Conservation (phyloP, 2,329 filamentous ascomycete genomes). For the Chrysosporium queenslandicum region DNA sequence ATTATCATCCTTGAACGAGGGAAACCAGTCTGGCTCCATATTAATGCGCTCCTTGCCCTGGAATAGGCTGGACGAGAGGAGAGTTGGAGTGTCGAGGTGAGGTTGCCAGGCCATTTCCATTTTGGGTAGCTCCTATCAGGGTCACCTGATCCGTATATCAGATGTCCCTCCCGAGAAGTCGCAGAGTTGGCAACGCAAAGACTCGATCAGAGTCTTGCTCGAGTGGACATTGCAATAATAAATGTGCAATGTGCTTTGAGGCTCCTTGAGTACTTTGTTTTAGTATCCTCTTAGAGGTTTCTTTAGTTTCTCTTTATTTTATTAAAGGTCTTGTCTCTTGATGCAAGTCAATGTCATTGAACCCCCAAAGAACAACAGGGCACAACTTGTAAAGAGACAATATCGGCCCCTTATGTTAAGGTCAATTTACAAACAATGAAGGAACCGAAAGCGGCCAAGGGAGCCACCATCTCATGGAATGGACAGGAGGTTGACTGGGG, state of each 20-base stretch:
- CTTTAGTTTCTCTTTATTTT: background rate
- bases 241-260: background rate
- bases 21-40: background rate
- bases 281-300: no score
- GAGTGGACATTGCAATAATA: background rate
- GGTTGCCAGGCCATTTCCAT: background rate
- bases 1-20: background rate
- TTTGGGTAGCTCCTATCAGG: background rate
- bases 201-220: background rate
- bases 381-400: no score
- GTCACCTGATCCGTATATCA: conserved; percentile 4
- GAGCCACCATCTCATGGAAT: no score
- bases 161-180: background rate
- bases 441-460: no score
- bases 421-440: no score
- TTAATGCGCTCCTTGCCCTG: background rate
- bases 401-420: no score
- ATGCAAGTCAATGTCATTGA: no score
- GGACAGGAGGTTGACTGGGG: no score
- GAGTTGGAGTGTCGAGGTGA: background rate
- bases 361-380: no score
- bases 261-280: no score
- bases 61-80: background rate
- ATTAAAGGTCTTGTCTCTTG: no score
- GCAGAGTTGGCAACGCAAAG: background rate